A percentile compares a stretch with the other conserved stretches of the same genome.
phyloP scores from a whole-genome alignment of 2,329 filamentous ascomycete genomes.

The Sarocladiaceae sp. region DNA sequence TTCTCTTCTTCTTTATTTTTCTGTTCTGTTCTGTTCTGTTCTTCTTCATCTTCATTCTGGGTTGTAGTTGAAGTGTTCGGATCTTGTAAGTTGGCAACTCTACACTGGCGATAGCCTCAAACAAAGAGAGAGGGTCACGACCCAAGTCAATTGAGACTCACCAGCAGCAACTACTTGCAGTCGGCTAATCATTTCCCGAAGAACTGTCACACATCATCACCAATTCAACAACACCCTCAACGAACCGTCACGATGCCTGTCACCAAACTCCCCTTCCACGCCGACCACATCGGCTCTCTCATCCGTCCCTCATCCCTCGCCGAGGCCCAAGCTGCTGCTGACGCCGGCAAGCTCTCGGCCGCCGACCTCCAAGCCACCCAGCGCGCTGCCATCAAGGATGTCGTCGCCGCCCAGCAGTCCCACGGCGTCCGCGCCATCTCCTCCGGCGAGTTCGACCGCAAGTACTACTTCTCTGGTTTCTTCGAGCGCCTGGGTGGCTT shows the following conservation, averaged over 20 bases:
- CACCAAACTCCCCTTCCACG: slow-evolving; percentile 52
- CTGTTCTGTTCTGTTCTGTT: no score
- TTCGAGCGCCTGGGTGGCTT: slow-evolving; percentile 40
- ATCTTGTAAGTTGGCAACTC: background rate
- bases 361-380: slow-evolving; percentile 45
- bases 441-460: slow-evolving; percentile 60
- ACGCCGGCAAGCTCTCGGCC: slow-evolving; percentile 34
- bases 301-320: slow-evolving; percentile 59
- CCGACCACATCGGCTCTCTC: slow-evolving; percentile 67
- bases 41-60: no score
- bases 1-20: no score
- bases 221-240: background rate
- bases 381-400: slow-evolving; percentile 55
- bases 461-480: slow-evolving; percentile 43
- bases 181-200: no score
- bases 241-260: slow-evolving; percentile 4
- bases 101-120: background rate
- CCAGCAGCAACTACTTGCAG: no score
- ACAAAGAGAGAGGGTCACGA: no score
- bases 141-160: no score
- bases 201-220: background rate
- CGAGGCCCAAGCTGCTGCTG: slow-evolving; percentile 41
- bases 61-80: no score
- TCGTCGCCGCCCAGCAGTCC: slow-evolving; percentile 58
- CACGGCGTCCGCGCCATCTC: slow-evolving; percentile 58